These are phyloP conservation scores for Musa schizocarpa DNA, from an alignment of 176 grass and related monocot species.

Conservation along the genomic window DNA sequence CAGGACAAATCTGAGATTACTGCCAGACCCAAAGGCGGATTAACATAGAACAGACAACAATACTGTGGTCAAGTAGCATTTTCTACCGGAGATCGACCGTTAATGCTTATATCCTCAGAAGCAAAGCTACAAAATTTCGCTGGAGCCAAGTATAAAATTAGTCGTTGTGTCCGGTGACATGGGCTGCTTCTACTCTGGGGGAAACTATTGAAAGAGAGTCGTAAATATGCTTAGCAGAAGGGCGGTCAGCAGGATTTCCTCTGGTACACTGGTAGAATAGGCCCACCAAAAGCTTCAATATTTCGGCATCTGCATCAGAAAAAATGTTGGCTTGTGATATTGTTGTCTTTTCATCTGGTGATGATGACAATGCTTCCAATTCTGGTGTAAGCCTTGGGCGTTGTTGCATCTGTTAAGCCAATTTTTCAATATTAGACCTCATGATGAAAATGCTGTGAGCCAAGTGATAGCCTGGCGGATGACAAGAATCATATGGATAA, in stretches of 20 bases:
- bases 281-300: conserved; percentile 65
- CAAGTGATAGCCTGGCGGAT: too few relatives aligned
- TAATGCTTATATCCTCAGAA: not conserved
- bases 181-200: not conserved
- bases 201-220: conserved; percentile 43
- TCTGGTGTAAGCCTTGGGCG: conserved; percentile 74
- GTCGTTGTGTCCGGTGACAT: not conserved
- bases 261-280: conserved; percentile 82
- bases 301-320: conserved; percentile 61
- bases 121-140: conserved; percentile 14
- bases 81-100: conserved; percentile 8
- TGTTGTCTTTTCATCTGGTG: conserved; percentile 33
- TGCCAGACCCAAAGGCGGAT: not conserved
- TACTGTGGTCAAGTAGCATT: conserved; percentile 15
- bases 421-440: not conserved
- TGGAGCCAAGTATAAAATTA: not conserved
- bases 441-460: too few relatives aligned
- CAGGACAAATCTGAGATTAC: not conserved
- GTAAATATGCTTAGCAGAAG: conserved; percentile 61
- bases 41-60: not conserved
- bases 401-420: conserved; percentile 43
- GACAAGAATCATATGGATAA: too few relatives aligned
- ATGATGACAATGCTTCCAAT: conserved; percentile 54
- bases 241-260: conserved; percentile 47
- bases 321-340: conserved; percentile 45